Evolutionary conservation across 352 stramenopile species (phyloP), one percentile per base, ranked within the genome.

Genomic region (Globisporangium nunn): DNA sequence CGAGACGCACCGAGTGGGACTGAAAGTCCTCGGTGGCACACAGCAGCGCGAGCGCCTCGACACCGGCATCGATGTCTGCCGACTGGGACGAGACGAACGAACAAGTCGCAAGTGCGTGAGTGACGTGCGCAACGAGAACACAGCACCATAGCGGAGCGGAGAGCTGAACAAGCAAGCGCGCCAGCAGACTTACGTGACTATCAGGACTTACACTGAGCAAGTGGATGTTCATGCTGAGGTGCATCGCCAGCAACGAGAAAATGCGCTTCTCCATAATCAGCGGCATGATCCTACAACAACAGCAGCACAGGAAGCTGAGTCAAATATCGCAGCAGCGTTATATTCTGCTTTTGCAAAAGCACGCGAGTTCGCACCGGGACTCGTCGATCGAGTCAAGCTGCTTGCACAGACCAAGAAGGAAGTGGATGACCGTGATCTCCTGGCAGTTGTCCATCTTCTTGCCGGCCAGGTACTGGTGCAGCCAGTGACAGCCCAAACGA

Each of bases 401-500:
- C 51, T 86, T 91, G 63, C 86, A 82, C 17, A 96, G 56, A 8
- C 85, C 82, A 28, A 82, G 59, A 17, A 97, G 74, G 56, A 96
- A 96, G 64, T 96, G 72, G 44, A 97, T 83, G 30, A 93, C 85
- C 12, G 88, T 85, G 50, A 95, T 67, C 72, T 97, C 85, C 54
- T 96, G 87, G 50, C 78, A 78, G 58, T 89, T 81, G 53, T 81
- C 68, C 48, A 93, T 61, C 49, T 85, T 87, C 67, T 93, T 88
- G 57, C 72, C 79, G 12, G 70, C 55, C 6, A 91, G 52, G 59
- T 88, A 91, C 83, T 91, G 51, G 3, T 4, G 15, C 43, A 48
- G n/a, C 10, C 37, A 41, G 17, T 12, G 17, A 4, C 37, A 41
- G 35, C 7, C 2, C 7, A 41, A 41, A 12, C 4, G 12, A 40